Conservation (phyloP, 306 rosid species). For the Dalbergia oliveri region DNA sequence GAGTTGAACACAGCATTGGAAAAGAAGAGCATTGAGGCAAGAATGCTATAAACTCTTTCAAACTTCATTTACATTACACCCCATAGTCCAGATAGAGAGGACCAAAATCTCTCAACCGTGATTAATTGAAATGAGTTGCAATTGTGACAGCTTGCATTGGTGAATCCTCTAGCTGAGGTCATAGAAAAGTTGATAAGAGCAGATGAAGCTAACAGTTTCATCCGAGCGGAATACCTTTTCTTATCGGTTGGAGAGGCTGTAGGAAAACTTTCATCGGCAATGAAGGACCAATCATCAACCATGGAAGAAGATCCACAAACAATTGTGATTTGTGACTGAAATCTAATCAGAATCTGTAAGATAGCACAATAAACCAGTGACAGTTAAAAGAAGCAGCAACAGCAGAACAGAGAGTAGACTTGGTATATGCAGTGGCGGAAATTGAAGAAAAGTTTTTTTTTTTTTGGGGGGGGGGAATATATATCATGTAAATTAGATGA, state of each 20-base stretch:
- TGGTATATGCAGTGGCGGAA: background rate
- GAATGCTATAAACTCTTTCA: conserved; percentile 12
- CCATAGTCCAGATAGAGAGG: background rate
- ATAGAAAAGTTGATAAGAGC: conserved; percentile 68
- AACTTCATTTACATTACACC: background rate
- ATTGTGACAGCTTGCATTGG: conserved; percentile 72
- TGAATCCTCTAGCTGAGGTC: conserved; percentile 92
- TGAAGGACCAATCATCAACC: conserved; percentile 54
- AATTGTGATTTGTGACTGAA: conserved; percentile 13
- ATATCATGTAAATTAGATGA: too few relatives aligned
- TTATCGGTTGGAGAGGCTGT: conserved; percentile 85
- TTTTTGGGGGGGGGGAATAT: too few relatives aligned
- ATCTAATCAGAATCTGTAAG: background rate
- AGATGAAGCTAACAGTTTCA: conserved; percentile 56
- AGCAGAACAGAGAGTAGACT: background rate
- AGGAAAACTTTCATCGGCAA: conserved; percentile 59
- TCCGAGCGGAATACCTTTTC: conserved; percentile 62
- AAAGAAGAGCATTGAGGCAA: conserved; percentile 71
- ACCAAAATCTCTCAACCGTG: conserved; percentile 17
- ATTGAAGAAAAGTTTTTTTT: too few relatives aligned
- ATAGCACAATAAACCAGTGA: background rate
- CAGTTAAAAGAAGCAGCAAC: conserved; percentile 1
- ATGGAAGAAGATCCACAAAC: conserved; percentile 21
- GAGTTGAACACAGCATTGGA: conserved; percentile 65
- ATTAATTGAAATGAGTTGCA: conserved; percentile 21